These are phyloP conservation scores for Ogataea neopini DNA, from an alignment of 805 yeast genomes.

Conservation along the genomic window DNA sequence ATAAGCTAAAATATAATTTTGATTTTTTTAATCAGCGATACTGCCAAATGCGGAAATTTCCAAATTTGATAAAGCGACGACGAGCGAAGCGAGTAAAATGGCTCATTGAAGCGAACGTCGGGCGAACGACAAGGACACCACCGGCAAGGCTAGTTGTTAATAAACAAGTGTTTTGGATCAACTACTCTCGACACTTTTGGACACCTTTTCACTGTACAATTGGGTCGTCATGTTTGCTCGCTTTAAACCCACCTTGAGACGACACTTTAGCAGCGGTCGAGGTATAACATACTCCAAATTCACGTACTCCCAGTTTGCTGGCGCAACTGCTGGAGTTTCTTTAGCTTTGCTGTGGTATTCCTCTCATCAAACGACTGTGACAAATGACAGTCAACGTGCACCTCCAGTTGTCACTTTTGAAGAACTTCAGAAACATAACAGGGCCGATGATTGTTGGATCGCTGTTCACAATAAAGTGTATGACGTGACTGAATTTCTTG, in stretches of 20 bases:
- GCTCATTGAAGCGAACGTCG: too few species aligned
- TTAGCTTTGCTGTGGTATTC: background rate
- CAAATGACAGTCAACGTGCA: background rate
- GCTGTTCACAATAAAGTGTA: slow-evolving; percentile 74
- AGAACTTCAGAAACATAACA: slow-evolving; percentile 49
- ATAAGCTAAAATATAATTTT: background rate
- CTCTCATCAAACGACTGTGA: background rate
- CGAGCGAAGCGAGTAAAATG: slow-evolving; percentile 2
- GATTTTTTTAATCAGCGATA: slow-evolving; percentile 1
- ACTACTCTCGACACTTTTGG: too few species aligned
- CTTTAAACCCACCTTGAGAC: too few species aligned
- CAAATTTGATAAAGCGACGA: slow-evolving; percentile 14
- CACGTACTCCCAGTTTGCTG: background rate
- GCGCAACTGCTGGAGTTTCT: background rate
- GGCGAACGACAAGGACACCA: too few species aligned
- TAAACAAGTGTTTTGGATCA: too few species aligned
- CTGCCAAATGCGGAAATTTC: slow-evolving; percentile 10
- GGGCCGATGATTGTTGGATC: slow-evolving; percentile 77
- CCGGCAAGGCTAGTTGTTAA: too few species aligned
- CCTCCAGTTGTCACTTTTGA: slow-evolving; percentile 16
- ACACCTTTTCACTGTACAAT: too few species aligned
- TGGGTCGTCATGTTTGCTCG: too few species aligned
- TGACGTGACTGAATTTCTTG: slow-evolving; percentile 57
- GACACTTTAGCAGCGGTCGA: too few species aligned
- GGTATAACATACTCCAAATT: too few species aligned